These are phyloP conservation scores for sorghum (Sorghum bicolor) DNA, from an alignment of 176 grass and related monocot species.

Conservation along the genomic window Sorghum_bicolor_NCBIv3 NC_012870.2:2468001-2468500, in stretches of 20 bases:
- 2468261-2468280: slow-evolving; percentile 50
- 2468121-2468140: slow-evolving; percentile 59
- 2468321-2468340: slow-evolving; percentile 47
- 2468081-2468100: slow-evolving; percentile 62
- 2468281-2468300: slow-evolving; percentile 65
- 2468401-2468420: background rate
- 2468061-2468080: slow-evolving; percentile 80
- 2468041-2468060: slow-evolving; percentile 68
- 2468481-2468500: slow-evolving; percentile 10
- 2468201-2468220: slow-evolving; percentile 60
- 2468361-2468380: slow-evolving; percentile 38
- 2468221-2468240: slow-evolving; percentile 36
- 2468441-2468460: slow-evolving; percentile 55
- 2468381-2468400: slow-evolving; percentile 30
- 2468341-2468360: slow-evolving; percentile 62
- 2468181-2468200: slow-evolving; percentile 52
- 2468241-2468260: slow-evolving; percentile 41
- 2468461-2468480: slow-evolving; percentile 25
- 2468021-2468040: slow-evolving; percentile 51
- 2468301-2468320: slow-evolving; percentile 75
- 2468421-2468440: slow-evolving; percentile 24
- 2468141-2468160: slow-evolving; percentile 56
- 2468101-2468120: slow-evolving; percentile 73
- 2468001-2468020: slow-evolving; percentile 58
- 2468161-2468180: background rate